Evolutionary conservation across 2,329 filamentous ascomycete species (phyloP).

Genomic region (Ceratocystis huliohia): DNA sequence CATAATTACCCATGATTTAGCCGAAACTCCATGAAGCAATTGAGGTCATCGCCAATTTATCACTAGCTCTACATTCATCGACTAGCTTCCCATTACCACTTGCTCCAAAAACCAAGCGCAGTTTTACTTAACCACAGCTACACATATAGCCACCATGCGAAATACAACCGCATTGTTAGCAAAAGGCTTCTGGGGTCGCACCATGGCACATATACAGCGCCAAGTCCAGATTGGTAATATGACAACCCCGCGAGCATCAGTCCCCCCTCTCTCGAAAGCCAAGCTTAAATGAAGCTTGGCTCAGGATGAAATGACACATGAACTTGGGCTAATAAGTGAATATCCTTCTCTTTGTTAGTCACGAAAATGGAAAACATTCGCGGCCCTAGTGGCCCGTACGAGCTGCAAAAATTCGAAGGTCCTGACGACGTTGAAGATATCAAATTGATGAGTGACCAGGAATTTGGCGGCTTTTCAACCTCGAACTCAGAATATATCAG

Average conservation of each 20-base stretch:
- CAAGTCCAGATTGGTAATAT: slow-evolving; percentile 41
- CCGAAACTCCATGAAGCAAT: background rate
- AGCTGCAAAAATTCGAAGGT: slow-evolving; percentile 50
- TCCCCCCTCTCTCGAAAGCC: background rate
- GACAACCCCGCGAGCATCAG: slow-evolving; percentile 16
- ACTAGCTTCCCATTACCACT: background rate
- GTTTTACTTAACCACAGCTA: slow-evolving; percentile 26
- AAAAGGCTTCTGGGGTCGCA: slow-evolving; percentile 46
- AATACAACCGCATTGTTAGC: slow-evolving; percentile 29
- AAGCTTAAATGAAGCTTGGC: background rate
- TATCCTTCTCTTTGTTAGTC: slow-evolving; percentile 33
- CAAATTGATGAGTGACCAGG: slow-evolving; percentile 75
- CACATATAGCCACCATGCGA: slow-evolving; percentile 20
- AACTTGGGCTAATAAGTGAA: background rate
- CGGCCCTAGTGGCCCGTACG: slow-evolving; percentile 48
- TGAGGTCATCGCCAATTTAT: slow-evolving; percentile 3
- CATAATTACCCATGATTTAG: background rate
- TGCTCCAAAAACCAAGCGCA: too few relatives aligned
- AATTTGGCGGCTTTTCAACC: slow-evolving; percentile 76
- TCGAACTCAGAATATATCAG: slow-evolving; percentile 54
- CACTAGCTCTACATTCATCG: background rate
- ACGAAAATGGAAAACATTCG: slow-evolving; percentile 57
- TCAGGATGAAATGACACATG: too few relatives aligned
- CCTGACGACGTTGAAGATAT: slow-evolving; percentile 37
- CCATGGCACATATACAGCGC: slow-evolving; percentile 47